A percentile compares a stretch with the other conserved stretches of the same genome.
phyloP scores from a whole-genome alignment of 2,329 filamentous ascomycete genomes.

The Cyphellophora europaea region DNA sequence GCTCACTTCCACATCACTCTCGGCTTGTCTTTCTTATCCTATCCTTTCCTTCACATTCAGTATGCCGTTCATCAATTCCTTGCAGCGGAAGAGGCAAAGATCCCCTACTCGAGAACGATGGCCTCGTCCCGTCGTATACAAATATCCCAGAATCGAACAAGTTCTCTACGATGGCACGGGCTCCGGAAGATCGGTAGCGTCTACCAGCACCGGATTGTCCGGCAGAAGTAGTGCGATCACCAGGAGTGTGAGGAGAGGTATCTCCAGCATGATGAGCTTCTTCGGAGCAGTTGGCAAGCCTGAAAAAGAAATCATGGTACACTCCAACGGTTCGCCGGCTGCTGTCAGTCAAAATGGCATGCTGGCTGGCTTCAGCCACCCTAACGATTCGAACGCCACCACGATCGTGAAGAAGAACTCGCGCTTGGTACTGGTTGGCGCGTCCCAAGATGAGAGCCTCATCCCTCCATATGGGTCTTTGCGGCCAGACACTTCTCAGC shows the following conservation, averaged over 20 bases:
- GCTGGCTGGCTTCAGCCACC: conserved; percentile 4
- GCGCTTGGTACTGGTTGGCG: background rate
- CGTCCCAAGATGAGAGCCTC: background rate
- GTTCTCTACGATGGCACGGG: conserved; percentile 13
- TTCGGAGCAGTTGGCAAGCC: conserved; percentile 4
- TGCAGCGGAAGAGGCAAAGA: conserved; percentile 9
- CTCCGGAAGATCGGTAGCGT: conserved; percentile 12
- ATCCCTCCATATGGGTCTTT: no score
- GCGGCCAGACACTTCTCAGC: no score
- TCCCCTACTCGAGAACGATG: conserved; percentile 2
- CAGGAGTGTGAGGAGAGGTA: conserved; percentile 7
- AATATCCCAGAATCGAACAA: conserved; percentile 9
- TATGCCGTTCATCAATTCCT: conserved; percentile 12
- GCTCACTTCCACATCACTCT: no score
- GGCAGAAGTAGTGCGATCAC: background rate
- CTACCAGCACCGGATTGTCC: conserved; percentile 10
- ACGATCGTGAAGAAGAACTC: conserved; percentile 3
- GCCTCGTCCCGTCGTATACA: conserved; percentile 5
- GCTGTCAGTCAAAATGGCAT: conserved; percentile 1
- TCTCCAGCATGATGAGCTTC: conserved; percentile 10
- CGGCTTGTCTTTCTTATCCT: conserved; percentile 1
- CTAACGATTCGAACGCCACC: conserved; percentile 9
- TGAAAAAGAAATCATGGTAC: background rate
- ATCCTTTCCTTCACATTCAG: conserved; percentile 1
- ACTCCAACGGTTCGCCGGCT: conserved; percentile 3